phyloP scores from a whole-genome alignment of 2,329 filamentous ascomycete genomes.

The Monosporascus sp. region DNA sequence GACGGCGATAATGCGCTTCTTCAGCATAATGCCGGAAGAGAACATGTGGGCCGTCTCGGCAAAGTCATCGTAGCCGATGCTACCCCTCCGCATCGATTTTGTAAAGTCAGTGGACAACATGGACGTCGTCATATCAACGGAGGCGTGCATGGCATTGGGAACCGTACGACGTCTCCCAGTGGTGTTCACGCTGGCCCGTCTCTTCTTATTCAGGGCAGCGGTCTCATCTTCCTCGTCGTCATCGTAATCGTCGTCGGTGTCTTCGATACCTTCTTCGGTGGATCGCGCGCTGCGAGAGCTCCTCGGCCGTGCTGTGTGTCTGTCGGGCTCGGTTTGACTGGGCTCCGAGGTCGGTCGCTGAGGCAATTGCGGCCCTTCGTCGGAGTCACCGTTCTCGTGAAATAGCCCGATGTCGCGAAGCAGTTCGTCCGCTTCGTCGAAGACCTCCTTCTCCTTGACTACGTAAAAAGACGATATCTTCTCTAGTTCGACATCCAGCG shows the following conservation, averaged over 20 bases:
- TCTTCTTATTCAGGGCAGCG: conserved; percentile 44
- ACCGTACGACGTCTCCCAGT: conserved; percentile 33
- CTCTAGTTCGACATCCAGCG: conserved; percentile 83
- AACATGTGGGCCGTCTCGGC: conserved; percentile 66
- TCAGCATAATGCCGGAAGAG: conserved; percentile 73
- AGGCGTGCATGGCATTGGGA: conserved; percentile 32
- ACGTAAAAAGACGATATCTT: conserved; percentile 91
- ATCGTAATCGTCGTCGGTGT: conserved; percentile 45
- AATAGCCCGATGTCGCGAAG: conserved; percentile 67
- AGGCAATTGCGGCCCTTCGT: conserved; percentile 29
- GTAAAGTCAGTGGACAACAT: conserved; percentile 51
- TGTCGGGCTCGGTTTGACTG: conserved; percentile 29
- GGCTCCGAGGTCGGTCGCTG: conserved; percentile 16
- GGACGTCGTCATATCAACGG: conserved; percentile 50
- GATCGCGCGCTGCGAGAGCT: conserved; percentile 39
- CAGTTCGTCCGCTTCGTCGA: conserved; percentile 73
- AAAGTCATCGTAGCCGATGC: conserved; percentile 69
- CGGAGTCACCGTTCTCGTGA: conserved; percentile 52
- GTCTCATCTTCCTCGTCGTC: conserved; percentile 42
- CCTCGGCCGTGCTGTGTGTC: conserved; percentile 30
- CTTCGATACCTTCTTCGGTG: conserved; percentile 54
- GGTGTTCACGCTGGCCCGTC: conserved; percentile 33
- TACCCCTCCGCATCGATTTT: conserved; percentile 55
- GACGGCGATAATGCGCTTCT: conserved; percentile 80
- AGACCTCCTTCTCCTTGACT: conserved; percentile 82